Conservation (phyloP, 1,284 basidiomycete species). For the Omphalotus olearius region DNA sequence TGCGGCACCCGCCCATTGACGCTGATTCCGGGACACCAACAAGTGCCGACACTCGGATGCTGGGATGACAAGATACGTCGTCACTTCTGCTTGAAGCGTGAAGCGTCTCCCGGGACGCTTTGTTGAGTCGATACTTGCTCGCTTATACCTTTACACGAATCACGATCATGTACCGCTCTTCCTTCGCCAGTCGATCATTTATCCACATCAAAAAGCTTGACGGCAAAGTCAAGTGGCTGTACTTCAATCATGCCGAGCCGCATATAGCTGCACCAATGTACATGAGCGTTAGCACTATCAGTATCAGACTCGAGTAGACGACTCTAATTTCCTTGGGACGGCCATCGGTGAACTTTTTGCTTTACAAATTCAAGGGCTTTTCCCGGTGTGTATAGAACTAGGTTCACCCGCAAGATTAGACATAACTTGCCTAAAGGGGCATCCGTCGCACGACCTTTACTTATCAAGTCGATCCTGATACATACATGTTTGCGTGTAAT, state of each 20-base stretch:
- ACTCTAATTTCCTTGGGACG: background rate
- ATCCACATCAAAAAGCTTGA: background rate
- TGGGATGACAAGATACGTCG: too few relatives aligned
- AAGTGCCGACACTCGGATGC: too few relatives aligned
- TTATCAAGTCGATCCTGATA: background rate
- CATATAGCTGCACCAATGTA: too few relatives aligned
- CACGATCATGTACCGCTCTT: too few relatives aligned
- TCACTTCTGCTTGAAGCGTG: too few relatives aligned
- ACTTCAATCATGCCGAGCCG: background rate
- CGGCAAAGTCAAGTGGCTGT: slow-evolving; percentile 1
- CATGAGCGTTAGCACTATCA: background rate
- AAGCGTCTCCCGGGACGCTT: too few relatives aligned
- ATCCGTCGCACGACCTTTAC: background rate
- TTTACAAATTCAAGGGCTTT: background rate
- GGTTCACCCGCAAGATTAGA: background rate
- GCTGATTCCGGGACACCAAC: too few relatives aligned
- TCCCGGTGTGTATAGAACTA: background rate
- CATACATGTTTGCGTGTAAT: too few relatives aligned
- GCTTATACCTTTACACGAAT: background rate
- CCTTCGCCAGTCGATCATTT: background rate
- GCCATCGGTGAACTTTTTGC: too few relatives aligned
- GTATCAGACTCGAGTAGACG: background rate
- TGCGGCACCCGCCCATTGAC: too few relatives aligned
- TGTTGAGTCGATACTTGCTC: background rate
- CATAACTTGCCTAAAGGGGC: background rate